phyloP scores from a whole-genome alignment of 176 grass and related monocot species.

The Oryza nivara region DNA sequence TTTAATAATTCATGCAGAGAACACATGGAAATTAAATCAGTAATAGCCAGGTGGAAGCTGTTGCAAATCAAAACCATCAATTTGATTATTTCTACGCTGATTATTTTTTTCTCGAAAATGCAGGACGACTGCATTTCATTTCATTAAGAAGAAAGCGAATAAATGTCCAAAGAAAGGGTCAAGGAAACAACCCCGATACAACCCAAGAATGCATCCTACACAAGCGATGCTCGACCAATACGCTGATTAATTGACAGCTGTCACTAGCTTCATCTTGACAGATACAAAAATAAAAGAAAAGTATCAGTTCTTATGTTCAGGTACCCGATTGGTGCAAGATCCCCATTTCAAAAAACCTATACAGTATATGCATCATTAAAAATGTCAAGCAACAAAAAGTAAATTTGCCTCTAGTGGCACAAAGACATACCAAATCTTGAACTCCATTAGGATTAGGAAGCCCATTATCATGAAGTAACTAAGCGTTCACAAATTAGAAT shows the following conservation, averaged over 20 bases:
- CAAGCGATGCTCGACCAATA: no score
- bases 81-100: neutral
- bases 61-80: neutral
- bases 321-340: neutral
- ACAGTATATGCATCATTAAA: neutral
- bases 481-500: constrained; percentile 19
- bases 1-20: neutral
- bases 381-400: neutral
- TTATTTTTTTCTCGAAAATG: neutral
- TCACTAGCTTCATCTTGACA: neutral
- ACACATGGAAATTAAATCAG: neutral
- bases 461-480: neutral
- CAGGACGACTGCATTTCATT: no score
- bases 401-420: neutral
- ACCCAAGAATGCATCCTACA: no score
- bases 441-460: neutral
- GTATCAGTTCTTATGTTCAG: constrained; percentile 7
- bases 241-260: neutral
- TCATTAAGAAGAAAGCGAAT: no score
- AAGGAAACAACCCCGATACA: no score
- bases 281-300: neutral
- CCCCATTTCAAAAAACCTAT: constrained; percentile 6
- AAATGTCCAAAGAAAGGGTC: no score
- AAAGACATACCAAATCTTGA: neutral
- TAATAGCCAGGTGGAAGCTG: neutral